These are phyloP conservation scores for Fusarium sp. DNA, from an alignment of 2,329 filamentous ascomycete species.

Conservation along the genomic window DNA sequence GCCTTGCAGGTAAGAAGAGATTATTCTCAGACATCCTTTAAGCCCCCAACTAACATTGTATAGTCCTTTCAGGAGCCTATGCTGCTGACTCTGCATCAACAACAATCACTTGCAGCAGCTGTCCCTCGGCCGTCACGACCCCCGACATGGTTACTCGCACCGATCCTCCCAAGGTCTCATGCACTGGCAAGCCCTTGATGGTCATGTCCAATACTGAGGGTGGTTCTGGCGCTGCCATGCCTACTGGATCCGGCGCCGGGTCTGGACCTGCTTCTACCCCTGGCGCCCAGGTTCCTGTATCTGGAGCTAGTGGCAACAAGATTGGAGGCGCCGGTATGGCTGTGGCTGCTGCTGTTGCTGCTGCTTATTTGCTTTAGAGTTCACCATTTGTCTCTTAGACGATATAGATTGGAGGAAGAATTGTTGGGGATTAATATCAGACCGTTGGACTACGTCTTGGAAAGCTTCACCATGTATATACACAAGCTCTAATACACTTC, in stretches of 20 bases:
- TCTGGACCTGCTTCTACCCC: constrained; percentile 20
- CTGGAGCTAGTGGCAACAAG: constrained; percentile 21
- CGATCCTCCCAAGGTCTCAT: constrained; percentile 22
- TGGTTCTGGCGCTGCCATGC: constrained; percentile 11
- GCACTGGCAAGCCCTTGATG: constrained; percentile 20
- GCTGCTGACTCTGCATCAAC: constrained; percentile 32
- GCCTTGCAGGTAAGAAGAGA: constrained; percentile 22
- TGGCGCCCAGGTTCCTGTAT: constrained; percentile 7
- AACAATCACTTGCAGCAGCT: constrained; percentile 27
- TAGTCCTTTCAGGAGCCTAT: constrained; percentile 27
- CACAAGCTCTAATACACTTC: background rate
- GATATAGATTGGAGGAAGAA: background rate
- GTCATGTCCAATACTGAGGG: constrained; percentile 12
- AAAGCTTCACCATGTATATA: background rate
- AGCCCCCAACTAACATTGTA: background rate
- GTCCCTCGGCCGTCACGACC: constrained; percentile 10
- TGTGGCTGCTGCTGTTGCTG: background rate
- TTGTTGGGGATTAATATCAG: constrained; percentile 4
- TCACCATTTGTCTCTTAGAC: background rate
- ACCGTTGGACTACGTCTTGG: background rate
- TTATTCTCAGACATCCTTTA: too few species aligned
- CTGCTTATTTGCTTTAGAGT: constrained; percentile 16
- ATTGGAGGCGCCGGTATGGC: constrained; percentile 4
- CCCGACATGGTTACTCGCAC: constrained; percentile 34
- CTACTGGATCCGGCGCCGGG: constrained; percentile 16